Evolutionary conservation across 2,329 filamentous ascomycete species (phyloP).

Genomic region (Phialocephala sp.): DNA sequence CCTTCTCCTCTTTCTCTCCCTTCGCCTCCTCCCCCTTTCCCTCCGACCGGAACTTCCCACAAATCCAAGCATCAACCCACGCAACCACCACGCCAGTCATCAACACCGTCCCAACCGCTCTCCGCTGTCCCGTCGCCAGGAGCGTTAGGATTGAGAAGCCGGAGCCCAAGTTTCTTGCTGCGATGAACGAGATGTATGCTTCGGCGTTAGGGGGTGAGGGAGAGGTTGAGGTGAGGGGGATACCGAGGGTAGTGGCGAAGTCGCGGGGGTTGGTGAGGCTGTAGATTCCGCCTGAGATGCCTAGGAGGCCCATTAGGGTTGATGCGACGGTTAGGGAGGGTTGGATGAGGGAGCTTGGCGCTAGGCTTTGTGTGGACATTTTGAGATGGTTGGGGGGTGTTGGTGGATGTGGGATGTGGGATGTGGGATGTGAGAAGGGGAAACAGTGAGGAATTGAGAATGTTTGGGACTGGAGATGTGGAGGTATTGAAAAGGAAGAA

Average conservation of each 20-base stretch:
- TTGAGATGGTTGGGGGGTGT: too few species aligned
- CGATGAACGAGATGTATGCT: neutral
- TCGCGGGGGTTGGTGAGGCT: neutral
- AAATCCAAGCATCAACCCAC: constrained; percentile 1
- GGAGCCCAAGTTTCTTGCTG: neutral
- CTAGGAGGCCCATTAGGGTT: constrained; percentile 1
- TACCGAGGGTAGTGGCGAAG: neutral
- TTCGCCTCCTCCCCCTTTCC: neutral
- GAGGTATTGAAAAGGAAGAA: too few species aligned
- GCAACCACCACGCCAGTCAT: neutral
- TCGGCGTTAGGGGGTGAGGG: neutral
- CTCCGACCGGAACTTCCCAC: neutral
- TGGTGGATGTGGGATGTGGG: too few species aligned
- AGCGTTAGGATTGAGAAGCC: neutral
- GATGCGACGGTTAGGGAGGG: neutral
- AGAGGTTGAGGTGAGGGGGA: neutral
- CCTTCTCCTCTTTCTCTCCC: too few species aligned
- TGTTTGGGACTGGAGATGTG: too few species aligned
- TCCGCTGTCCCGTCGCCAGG: neutral
- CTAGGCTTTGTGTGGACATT: too few species aligned
- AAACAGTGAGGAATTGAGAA: too few species aligned
- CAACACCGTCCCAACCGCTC: neutral
- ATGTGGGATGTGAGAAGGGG: too few species aligned
- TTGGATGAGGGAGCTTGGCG: neutral
- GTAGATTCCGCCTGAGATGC: neutral